Evolutionary conservation across 352 stramenopile genomes (phyloP), one percentile per base, ranked within the genome.

Genomic region (Peronospora farinosa): DNA sequence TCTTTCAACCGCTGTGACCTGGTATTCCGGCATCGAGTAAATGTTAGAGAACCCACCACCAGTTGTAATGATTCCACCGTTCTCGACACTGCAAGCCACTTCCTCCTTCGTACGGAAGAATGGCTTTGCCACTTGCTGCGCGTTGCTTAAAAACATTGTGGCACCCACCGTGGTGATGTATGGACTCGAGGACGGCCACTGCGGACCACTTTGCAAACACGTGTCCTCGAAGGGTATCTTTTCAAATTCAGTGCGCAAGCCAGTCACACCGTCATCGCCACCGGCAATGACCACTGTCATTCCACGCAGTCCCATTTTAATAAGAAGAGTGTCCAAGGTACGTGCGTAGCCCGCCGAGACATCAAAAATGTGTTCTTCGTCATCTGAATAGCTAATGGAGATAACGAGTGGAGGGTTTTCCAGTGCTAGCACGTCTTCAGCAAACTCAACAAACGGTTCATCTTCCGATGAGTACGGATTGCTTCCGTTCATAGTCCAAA

Each of bases 131-230:
- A 57, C 49, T 42, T 74, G 52, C 2, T 50, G 17, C 0, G 32
- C 16, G 15, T 40, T 51, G 11, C 40, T 55, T 2, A 89, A 51
- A 28, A 69, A 55, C 76, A 89, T 91, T n/a, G 89, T 96, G 4
- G 82, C 90, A 19, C 90, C 90, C 7, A 97, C 89, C 0, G 86
- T 75, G 2, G 85, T 96, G 50, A 97, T 78, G 63, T 96, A 97
- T 10, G 90, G 89, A 39, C 82, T 95, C 7, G 66, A 73, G 9
- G 72, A 81, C 11, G 83, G 79, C 79, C 78, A 92, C 50, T 92
- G 78, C 2, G 84, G 79, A 0, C 73, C 78, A 43, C 72, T 67
- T 47, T 84, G 67, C 31, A 69, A 63, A 59, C 80, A 94, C 10
- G 74, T 75, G 16, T 89, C 60, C 19, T 70, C 64, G 1, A 36